phyloP scores from a whole-genome alignment of 441 rosid species.

The Erodium chrysanthum region DNA sequence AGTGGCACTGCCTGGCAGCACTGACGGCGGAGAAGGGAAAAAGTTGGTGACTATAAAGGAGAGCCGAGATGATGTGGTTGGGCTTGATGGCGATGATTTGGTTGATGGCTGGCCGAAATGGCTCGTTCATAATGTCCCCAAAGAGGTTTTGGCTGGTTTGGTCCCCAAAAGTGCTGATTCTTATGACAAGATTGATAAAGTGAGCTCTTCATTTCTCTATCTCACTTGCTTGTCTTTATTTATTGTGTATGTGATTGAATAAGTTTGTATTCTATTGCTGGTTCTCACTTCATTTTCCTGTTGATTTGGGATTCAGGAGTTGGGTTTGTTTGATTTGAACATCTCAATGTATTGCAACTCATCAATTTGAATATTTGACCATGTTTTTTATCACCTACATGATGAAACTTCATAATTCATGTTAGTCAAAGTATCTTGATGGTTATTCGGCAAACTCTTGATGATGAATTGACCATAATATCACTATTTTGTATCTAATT shows the following conservation, averaged over 20 bases:
- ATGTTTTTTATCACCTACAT: no score
- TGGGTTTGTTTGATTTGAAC: neutral
- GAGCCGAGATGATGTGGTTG: neutral
- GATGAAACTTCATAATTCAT: neutral
- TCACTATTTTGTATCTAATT: neutral
- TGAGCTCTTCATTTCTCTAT: conserved; percentile 9
- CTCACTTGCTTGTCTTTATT: neutral
- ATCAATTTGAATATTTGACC: neutral
- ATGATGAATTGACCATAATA: neutral
- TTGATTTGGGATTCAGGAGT: neutral
- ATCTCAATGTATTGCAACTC: neutral
- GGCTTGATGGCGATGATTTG: conserved; percentile 20
- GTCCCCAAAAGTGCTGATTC: conserved; percentile 50
- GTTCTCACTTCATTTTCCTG: neutral
- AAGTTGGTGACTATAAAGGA: conserved; percentile 1
- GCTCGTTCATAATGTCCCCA: conserved; percentile 45
- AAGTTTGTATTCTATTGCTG: neutral
- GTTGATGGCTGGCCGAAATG: conserved; percentile 57
- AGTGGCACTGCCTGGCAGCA: conserved; percentile 14
- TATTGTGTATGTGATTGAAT: neutral
- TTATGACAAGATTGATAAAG: conserved; percentile 52
- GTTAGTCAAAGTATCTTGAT: neutral
- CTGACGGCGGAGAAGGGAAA: conserved; percentile 7
- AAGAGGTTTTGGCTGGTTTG: conserved; percentile 39
- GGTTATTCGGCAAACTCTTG: neutral